Conservation (phyloP, 1,284 basidiomycete species). For the Papiliotrema nemorosa region DNA sequence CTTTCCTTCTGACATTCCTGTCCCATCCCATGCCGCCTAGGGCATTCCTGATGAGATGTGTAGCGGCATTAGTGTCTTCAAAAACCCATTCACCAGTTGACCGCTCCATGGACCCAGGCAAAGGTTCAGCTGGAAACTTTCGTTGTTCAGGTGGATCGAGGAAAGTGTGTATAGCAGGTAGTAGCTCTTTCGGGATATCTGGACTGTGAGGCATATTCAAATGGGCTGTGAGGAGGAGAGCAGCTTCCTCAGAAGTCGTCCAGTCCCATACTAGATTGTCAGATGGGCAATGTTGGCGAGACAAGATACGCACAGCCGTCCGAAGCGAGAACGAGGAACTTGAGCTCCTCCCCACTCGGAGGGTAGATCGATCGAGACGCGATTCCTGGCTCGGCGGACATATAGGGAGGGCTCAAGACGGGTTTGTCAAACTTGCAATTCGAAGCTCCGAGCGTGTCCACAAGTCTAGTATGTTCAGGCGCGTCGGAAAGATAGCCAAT, state of each 20-base stretch:
- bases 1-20: neutral
- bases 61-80: slow-evolving; percentile 73
- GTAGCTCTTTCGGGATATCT: slow-evolving; percentile 2
- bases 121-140: slow-evolving; percentile 12
- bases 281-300: neutral
- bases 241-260: slow-evolving; percentile 83
- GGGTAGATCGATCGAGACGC: slow-evolving; percentile 59
- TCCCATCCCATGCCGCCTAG: neutral
- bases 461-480: too few species aligned
- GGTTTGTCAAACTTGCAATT: too few species aligned
- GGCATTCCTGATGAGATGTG: slow-evolving; percentile 87
- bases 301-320: slow-evolving; percentile 59
- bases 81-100: slow-evolving; percentile 63
- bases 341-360: slow-evolving; percentile 34
- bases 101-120: neutral
- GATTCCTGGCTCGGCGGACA: slow-evolving; percentile 80
- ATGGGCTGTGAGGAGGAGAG: slow-evolving; percentile 79
- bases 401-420: slow-evolving; percentile 75
- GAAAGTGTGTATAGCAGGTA: neutral
- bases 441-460: too few species aligned
- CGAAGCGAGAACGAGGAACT: slow-evolving; percentile 78
- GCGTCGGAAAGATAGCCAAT: too few species aligned
- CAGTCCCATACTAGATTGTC: slow-evolving; percentile 70
- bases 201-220: slow-evolving; percentile 59
- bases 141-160: neutral